Evolutionary conservation across 345 rosid genomes (phyloP).

Genomic region (Gossypium raimondii): DNA sequence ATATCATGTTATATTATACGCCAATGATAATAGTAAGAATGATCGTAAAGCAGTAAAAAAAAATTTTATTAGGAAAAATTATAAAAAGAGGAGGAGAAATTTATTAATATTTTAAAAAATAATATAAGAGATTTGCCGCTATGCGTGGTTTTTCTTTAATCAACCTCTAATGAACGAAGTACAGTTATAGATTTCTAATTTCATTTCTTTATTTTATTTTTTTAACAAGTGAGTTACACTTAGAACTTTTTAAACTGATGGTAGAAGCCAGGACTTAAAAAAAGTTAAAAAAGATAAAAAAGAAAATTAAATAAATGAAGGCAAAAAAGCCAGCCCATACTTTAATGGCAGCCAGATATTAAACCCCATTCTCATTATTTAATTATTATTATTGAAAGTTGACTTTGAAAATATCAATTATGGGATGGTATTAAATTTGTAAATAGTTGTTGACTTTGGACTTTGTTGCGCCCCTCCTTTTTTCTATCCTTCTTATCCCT

Average conservation of each 20-base stretch:
- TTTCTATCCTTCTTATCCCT: slow-evolving; percentile 10
- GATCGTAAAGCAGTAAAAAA: too few species aligned
- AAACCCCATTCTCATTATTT: not conserved
- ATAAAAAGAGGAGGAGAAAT: accelerated
- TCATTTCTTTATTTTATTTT: too few species aligned
- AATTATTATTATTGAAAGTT: not conserved
- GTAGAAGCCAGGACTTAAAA: not conserved
- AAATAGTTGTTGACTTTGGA: slow-evolving; percentile 6
- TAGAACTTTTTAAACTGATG: too few species aligned
- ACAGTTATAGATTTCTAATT: accelerated
- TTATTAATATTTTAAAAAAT: too few species aligned
- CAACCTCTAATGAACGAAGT: accelerated
- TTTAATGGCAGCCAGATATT: not conserved
- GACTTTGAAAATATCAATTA: not conserved
- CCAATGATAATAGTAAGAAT: too few species aligned
- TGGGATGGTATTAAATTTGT: not conserved
- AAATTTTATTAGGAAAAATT: accelerated
- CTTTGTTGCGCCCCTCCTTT: not conserved
- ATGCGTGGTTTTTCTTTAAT: too few species aligned
- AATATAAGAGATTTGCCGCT: accelerated
- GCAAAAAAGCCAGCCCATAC: not conserved
- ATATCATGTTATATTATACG: not conserved
- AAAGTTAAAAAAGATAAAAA: not conserved
- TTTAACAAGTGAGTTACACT: too few species aligned
- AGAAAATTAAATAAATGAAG: not conserved